These are phyloP conservation scores for Penicillium sp. DNA, from an alignment of 2,329 filamentous ascomycete genomes.

Conservation along the genomic window DNA sequence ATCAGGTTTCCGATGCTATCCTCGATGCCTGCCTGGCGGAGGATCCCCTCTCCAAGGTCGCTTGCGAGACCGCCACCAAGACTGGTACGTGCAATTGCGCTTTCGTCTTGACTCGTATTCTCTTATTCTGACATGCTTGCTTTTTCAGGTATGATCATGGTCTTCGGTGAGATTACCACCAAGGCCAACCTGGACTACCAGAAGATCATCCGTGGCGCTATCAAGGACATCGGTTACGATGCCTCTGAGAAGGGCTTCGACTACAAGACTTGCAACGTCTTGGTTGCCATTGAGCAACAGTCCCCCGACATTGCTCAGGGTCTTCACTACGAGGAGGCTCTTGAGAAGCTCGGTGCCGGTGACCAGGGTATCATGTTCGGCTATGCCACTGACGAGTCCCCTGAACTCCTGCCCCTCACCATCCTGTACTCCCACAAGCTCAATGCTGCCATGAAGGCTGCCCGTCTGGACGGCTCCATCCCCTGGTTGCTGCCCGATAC, in stretches of 20 bases:
- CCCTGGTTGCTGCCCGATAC: conserved; percentile 98
- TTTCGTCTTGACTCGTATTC: conserved; percentile 8
- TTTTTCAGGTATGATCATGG: conserved; percentile 79
- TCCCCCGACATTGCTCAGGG: conserved; percentile 98
- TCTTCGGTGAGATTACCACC: conserved; percentile 98
- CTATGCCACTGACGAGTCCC: conserved; percentile 98
- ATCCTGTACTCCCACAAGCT: conserved; percentile 95
- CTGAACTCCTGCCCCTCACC: conserved; percentile 93
- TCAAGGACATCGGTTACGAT: conserved; percentile 99
- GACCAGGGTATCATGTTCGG: conserved; percentile 99
- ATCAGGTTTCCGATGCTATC: conserved; percentile 97
- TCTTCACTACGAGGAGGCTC: conserved; percentile 95
- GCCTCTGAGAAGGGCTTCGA: conserved; percentile 97
- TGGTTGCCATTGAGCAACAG: conserved; percentile 99
- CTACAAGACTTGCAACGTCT: conserved; percentile 99
- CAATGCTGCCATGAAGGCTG: conserved; percentile 90
- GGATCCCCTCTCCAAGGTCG: conserved; percentile 97
- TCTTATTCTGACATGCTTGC: conserved; percentile 17
- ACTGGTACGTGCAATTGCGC: conserved; percentile 66
- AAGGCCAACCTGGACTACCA: conserved; percentile 97
- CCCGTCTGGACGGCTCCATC: conserved; percentile 82
- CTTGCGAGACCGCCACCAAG: conserved; percentile 99
- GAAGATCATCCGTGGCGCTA: conserved; percentile 88
- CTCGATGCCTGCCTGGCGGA: conserved; percentile 96
- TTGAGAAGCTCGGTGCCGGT: conserved; percentile 97